Base-by-base conservation (phyloP, 202 grass and related monocot genomes). In the Bolboschoenoplectus hybrid region DNA sequence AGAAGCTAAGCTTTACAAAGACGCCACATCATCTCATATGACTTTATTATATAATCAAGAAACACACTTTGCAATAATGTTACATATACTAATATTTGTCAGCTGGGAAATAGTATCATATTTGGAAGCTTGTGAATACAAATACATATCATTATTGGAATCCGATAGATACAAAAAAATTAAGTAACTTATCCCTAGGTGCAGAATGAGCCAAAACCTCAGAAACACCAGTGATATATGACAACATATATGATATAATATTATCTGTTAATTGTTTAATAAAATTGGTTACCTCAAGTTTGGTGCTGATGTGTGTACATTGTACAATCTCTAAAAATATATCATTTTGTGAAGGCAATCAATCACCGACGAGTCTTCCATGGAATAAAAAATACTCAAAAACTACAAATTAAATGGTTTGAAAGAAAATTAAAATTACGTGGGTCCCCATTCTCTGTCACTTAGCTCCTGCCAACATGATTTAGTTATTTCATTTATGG, bases 111-210 rank as follows among this genome's bases (percentile, higher is more conserved):
- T 76, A 16, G 3, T 20, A 7, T 58, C 7, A 1, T 40, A 8
- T 32, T 7, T 79, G 53, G 70, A 79, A 58, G 35, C 36, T 41
- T 58, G 74, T 10, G 52, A 79, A 56, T 58, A 57, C 10, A 36
- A 79, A 79, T 58, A n/a, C 41, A 60, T 80, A 5, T 58, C 49
- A 53, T 76, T 55, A 76, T 74, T 74, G n/a, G 46, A 50, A 74
- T 1, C 9, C 8, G 9, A 70, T 45, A 70, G 39, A n/a, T 11
- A 55, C 2, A 56, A 7, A 78, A 40, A 57, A 8, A 3, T 12
- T 17, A 14, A 41, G 36, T 11, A 80, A 60, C 34, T 41, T 58
- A 80, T 60, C 34, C 16, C 1, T 80, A 41, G 51, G 53, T 41
- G 51, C 52, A 79, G 35, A 79, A 40, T 19, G 13, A 40, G 74